A percentile compares a stretch with the other conserved stretches of the same genome.
Conservation (phyloP, 2,329 filamentous ascomycete species). For the Neoascochyta sp. region DNA sequence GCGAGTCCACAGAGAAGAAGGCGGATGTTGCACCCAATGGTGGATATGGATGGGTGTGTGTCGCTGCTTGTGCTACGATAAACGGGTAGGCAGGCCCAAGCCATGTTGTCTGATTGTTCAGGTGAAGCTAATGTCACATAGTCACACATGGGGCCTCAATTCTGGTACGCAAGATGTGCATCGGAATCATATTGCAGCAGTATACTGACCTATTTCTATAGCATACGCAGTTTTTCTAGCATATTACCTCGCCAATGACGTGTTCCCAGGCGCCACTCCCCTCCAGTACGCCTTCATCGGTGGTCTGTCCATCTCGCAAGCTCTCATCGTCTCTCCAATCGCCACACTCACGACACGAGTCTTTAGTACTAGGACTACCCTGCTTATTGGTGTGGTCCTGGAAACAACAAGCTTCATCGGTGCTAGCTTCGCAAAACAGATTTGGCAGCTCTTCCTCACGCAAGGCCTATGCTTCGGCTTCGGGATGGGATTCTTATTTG, state of each 20-base stretch:
- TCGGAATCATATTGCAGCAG: too few relatives aligned
- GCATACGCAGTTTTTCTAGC: conserved; percentile 72
- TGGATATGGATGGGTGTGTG: conserved; percentile 59
- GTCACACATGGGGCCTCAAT: conserved; percentile 73
- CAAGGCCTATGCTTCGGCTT: conserved; percentile 75
- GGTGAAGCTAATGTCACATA: conserved; percentile 24
- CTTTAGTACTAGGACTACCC: conserved; percentile 61
- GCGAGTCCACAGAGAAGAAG: conserved; percentile 4
- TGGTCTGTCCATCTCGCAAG: conserved; percentile 62
- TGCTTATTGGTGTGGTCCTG: conserved; percentile 62
- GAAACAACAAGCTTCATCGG: conserved; percentile 64
- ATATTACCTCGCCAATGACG: conserved; percentile 60
- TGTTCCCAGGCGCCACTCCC: conserved; percentile 60
- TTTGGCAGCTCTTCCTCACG: conserved; percentile 73
- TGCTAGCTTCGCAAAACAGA: conserved; percentile 63
- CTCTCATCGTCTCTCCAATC: conserved; percentile 65
- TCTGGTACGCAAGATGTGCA: too few relatives aligned
- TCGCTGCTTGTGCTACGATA: conserved; percentile 34
- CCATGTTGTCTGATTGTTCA: background rate
- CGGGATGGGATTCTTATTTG: conserved; percentile 74
- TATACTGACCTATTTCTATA: too few relatives aligned
- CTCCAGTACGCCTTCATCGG: conserved; percentile 77
- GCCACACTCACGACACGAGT: conserved; percentile 59
- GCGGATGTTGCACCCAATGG: conserved; percentile 61
- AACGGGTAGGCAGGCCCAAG: conserved; percentile 32